A percentile compares a stretch with the other conserved stretches of the same genome.
These are phyloP conservation scores for Aureobasidium zeae DNA, from an alignment of 2,329 filamentous ascomycete genomes.

Conservation along the genomic window DNA sequence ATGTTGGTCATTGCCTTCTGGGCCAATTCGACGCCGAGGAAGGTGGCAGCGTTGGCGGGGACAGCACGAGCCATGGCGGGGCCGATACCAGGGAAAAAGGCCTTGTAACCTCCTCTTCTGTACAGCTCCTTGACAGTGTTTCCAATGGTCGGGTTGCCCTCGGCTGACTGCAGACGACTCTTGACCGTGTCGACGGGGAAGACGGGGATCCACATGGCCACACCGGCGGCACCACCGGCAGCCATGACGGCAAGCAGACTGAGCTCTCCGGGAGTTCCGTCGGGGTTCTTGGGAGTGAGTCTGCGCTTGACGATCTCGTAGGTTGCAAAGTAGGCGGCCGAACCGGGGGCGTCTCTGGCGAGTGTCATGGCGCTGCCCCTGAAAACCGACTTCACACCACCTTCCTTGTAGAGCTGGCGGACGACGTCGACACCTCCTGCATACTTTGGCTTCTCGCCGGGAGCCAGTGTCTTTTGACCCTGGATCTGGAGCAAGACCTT, in stretches of 20 bases:
- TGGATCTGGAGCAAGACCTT: slow-evolving; percentile 98
- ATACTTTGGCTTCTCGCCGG: slow-evolving; percentile 90
- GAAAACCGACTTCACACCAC: slow-evolving; percentile 85
- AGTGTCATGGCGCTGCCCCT: slow-evolving; percentile 83
- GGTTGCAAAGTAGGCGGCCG: slow-evolving; percentile 90
- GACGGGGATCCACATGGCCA: slow-evolving; percentile 99
- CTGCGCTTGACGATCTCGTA: slow-evolving; percentile 92
- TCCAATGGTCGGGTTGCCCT: slow-evolving; percentile 71
- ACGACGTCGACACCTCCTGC: slow-evolving; percentile 81
- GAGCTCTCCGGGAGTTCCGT: slow-evolving; percentile 63
- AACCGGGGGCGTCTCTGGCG: slow-evolving; percentile 85
- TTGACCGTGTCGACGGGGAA: slow-evolving; percentile 98
- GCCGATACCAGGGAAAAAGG: slow-evolving; percentile 95
- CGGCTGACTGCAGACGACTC: slow-evolving; percentile 81
- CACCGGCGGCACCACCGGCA: slow-evolving; percentile 80
- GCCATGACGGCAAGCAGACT: slow-evolving; percentile 73
- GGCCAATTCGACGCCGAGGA: slow-evolving; percentile 74
- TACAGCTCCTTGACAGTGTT: slow-evolving; percentile 79
- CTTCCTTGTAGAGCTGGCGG: slow-evolving; percentile 82
- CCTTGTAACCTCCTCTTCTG: slow-evolving; percentile 68
- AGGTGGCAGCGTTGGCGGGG: slow-evolving; percentile 93
- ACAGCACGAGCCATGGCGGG: slow-evolving; percentile 88
- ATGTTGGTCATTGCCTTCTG: slow-evolving; percentile 73
- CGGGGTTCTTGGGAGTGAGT: slow-evolving; percentile 72
- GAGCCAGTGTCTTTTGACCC: slow-evolving; percentile 73